Base-by-base conservation (phyloP, 169 alveolate species). In the Theileria sp. region DNA sequence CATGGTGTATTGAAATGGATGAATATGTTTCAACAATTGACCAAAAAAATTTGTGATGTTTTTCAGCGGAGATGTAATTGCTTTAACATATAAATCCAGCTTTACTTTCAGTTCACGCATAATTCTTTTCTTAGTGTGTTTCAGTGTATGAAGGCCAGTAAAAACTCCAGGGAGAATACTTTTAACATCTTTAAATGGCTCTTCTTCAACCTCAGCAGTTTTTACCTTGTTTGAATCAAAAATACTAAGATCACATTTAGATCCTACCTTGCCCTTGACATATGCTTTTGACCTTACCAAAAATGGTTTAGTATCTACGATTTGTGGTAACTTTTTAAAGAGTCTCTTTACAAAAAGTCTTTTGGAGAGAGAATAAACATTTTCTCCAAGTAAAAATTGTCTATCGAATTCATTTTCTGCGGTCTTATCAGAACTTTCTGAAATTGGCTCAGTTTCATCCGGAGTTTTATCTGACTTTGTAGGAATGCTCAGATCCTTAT, bases 1-100 rank as follows among this genome's bases (percentile, higher is more conserved):
- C 80, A 78, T 44, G 28, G 78, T 79, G 76, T 85, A 85, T 75
- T 85, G 91, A 78, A 85, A 79, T n/a, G 91, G 91, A 67, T 85
- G 91, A 65, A 85, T 85, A 64, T 85, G 73, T 65, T 62, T 58
- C 28, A 74, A 72, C 30, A 85, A 61, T 36, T 78, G 80, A 25
- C 66, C 51, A 36, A 79, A 85, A 60, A 85, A 85, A n/a, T 78
- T 61, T 34, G 34, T 51, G 19, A 85, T 79, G 56, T 85, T 79
- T 38, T 85, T 85, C 51, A 85, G 54, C 65, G 68, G 91, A 25
- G 72, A 75, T n/a, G 80, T 78, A 77, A 85, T 71, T 58, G 83
- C 71, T 23, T 85, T 74, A 21, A 86, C 87, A 49, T 85, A 85
- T 79, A 81, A 78, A 36, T 85, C 88, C 0, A 85, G 64, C 64